Evolutionary conservation across 2,329 filamentous ascomycete genomes (phyloP).

Genomic region (Phialemoniopsis sp.): DNA sequence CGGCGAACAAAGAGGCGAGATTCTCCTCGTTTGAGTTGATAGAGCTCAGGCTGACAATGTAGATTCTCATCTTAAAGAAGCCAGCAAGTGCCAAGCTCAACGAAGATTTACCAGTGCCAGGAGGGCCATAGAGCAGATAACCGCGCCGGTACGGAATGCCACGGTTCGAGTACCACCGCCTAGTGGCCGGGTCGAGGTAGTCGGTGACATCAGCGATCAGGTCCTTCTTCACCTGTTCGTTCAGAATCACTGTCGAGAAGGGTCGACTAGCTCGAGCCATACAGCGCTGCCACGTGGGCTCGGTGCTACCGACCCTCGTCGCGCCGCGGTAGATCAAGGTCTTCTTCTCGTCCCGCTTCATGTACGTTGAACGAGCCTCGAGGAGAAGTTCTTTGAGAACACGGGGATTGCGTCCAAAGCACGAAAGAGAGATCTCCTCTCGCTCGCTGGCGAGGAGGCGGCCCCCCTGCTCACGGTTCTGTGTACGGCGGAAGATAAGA

Average conservation of each 20-base stretch:
- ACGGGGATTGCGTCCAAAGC: constrained; percentile 56
- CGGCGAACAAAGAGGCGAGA: constrained; percentile 58
- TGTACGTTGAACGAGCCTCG: constrained; percentile 51
- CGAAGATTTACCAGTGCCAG: constrained; percentile 75
- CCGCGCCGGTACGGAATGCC: constrained; percentile 84
- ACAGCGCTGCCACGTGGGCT: constrained; percentile 56
- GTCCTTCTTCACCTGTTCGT: constrained; percentile 54
- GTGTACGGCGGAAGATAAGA: constrained; percentile 51
- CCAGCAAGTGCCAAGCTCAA: constrained; percentile 68
- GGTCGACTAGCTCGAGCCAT: constrained; percentile 57
- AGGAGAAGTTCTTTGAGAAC: constrained; percentile 58
- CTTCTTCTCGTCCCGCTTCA: constrained; percentile 55
- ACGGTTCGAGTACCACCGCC: constrained; percentile 77
- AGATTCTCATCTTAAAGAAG: constrained; percentile 66
- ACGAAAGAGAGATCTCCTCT: constrained; percentile 57
- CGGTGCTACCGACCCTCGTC: constrained; percentile 29
- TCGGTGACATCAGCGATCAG: constrained; percentile 58
- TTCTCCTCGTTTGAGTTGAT: constrained; percentile 60
- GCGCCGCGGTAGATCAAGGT: constrained; percentile 63
- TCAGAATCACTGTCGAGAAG: constrained; percentile 62
- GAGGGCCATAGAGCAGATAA: constrained; percentile 77
- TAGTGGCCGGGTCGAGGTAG: constrained; percentile 58
- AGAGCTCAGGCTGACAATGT: constrained; percentile 67
- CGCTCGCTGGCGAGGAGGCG: constrained; percentile 41
- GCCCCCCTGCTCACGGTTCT: constrained; percentile 37